Base-by-base conservation (phyloP, 192 early-diverging fungal species). In the Rhizoclosmatium sp. region DNA sequence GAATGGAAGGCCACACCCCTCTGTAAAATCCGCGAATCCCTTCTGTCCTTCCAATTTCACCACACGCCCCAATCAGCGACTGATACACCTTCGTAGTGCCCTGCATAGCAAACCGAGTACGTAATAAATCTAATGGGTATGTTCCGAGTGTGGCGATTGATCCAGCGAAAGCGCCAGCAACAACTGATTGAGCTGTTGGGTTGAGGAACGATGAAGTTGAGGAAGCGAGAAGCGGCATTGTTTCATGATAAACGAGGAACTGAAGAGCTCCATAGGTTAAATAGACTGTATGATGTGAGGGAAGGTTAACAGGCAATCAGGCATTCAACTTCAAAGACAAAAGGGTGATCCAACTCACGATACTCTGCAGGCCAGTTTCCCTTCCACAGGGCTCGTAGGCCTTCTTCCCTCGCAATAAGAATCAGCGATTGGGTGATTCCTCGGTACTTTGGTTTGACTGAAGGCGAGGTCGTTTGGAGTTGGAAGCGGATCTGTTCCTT, bases 81-180 rank as follows among this genome's bases (percentile, higher is more conserved):
- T 76, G 85, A 83, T 98, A 95, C 7, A 93, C 87, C 84, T 87
- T 56, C 7, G 79, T 56, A 47, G 87, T 79, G 45, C 92, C 91
- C 76, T 98, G 95, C 12, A 93, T 88, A 2, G 96, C 94, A 87
- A 99, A 99, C 31, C 96, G 88, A 2, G 97, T 99, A 59, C 97
- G 89, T 47, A 99, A 83, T 3, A 99, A 88, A 88, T 99, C 97
- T 70, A 99, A 92, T n/a, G 97, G 96, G 87, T 97, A 99, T 48
- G 97, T 97, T 0, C 81, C 78, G 0, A 91, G 71, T 2, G 96
- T 98, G 12, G 95, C 95, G 9, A 91, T 76, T 44, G 85, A 87
- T 19, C 95, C 97, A 9, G 95, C 92, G n/a, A 91, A 23, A 81
- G 69, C 88, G 2, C 97, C 97, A 69, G 89, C 88, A 0, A 95